Evolutionary conservation across 768 basidiomycete species (phyloP), one percentile per base, ranked within the genome.

Genomic region (Lactifluus subvellereus): DNA sequence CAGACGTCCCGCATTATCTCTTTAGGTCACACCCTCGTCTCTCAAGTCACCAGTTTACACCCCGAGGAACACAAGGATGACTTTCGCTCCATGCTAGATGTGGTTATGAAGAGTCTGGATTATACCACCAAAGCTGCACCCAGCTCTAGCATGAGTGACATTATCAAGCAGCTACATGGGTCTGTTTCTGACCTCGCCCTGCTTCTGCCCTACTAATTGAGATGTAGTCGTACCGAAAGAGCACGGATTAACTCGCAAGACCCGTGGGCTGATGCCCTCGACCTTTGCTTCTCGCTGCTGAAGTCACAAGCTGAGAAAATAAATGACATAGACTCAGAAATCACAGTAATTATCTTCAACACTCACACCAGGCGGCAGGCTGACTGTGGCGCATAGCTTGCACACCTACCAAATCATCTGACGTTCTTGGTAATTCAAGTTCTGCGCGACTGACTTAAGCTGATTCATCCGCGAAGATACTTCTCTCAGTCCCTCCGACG

Each of bases 161-260:
- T 88, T 49, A 82, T 86, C 62, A 79, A 77, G 54, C 81, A 81
- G 4, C 69, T 82, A 32, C 69, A 69, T 72, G 83, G 88, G 88
- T 89, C 72, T 56, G 80, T 68, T 70, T 66, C 43, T 48, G 50
- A 47, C 65, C 55, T 48, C 11, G 13, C n/a, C 13, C 35, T 57
- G 3, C 6, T 22, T 30, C 47, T 4, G 3, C 58, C 22, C 9
- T 18, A 27, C 32, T 72, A 70, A 56, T 57, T 61, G 52, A 27
- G 57, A 27, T 64, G 27, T 62, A 88, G 88, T 16, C 81, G 79
- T 70, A 76, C 79, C 20, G 75, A 87, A 69, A 91, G 91, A 71
- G 87, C 88, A 14, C 82, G 82, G 43, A 80, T 93, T 59, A 83
- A 86, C 64, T 83, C 84, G 13, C 77, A 81, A 54, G 85, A 91